Percentiles rank a stretch among this genome's conserved stretches.
These are phyloP conservation scores for Xylariales sp. DNA, from an alignment of 2,329 filamentous ascomycete genomes.

Conservation along the genomic window DNA sequence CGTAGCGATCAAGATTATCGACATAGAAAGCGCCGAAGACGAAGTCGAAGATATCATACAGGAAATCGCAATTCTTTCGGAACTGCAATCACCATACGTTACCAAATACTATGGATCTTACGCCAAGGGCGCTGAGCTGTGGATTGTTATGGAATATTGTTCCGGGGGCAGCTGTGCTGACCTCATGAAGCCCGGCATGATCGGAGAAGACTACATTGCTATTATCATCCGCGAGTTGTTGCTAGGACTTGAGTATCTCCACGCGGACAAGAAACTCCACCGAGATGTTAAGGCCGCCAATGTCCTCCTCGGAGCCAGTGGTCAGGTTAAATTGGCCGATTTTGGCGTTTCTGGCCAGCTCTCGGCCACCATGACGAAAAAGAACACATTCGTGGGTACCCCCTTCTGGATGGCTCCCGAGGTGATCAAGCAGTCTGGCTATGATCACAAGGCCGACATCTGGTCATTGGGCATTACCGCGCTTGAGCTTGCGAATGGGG, in stretches of 20 bases:
- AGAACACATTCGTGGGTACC: conserved; percentile 97
- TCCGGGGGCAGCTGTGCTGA: conserved; percentile 95
- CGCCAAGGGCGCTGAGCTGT: conserved; percentile 90
- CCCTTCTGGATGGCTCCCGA: conserved; percentile 99
- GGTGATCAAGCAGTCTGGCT: conserved; percentile 96
- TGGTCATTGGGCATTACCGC: conserved; percentile 97
- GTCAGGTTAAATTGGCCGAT: conserved; percentile 94
- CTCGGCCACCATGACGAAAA: conserved; percentile 98
- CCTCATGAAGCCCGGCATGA: conserved; percentile 86
- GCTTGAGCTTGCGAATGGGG: conserved; percentile 83
- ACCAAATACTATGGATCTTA: conserved; percentile 98
- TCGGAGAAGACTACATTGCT: conserved; percentile 93
- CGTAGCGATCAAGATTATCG: conserved; percentile 97
- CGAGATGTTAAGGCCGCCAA: conserved; percentile 98
- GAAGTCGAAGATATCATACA: conserved; percentile 99
- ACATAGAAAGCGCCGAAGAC: conserved; percentile 97
- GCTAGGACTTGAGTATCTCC: conserved; percentile 85
- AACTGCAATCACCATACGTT: conserved; percentile 92
- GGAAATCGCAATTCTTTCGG: conserved; percentile 95
- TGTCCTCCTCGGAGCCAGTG: conserved; percentile 80
- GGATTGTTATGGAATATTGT: conserved; percentile 99
- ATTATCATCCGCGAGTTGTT: conserved; percentile 91
- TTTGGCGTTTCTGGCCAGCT: conserved; percentile 96
- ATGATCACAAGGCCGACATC: conserved; percentile 96
- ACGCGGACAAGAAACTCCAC: conserved; percentile 93